Evolutionary conservation across 208 protist genomes (phyloP).

Genomic region (Leptomonas pyrrhocoris): DNA sequence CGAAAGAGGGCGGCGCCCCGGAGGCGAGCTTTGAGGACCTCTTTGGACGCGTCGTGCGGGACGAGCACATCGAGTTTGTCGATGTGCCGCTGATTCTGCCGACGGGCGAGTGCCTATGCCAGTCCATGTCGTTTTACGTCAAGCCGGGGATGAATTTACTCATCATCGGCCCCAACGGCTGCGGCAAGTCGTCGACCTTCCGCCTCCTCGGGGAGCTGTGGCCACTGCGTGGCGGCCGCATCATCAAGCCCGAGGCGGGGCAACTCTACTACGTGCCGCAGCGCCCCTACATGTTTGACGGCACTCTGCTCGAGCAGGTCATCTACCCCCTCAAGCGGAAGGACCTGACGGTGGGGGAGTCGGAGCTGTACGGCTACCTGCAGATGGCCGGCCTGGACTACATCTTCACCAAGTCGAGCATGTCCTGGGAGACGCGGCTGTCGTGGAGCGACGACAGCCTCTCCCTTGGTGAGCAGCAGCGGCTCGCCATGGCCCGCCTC

Average conservation of each 20-base stretch:
- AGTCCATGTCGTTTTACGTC: conserved; percentile 74
- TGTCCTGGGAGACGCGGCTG: conserved; percentile 67
- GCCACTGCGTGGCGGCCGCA: conserved; percentile 63
- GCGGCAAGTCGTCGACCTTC: conserved; percentile 91
- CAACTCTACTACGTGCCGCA: conserved; percentile 91
- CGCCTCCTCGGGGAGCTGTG: conserved; percentile 85
- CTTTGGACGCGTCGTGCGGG: conserved; percentile 39
- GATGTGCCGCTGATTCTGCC: conserved; percentile 73
- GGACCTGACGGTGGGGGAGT: conserved; percentile 61
- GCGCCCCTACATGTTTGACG: conserved; percentile 81
- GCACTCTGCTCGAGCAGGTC: conserved; percentile 88
- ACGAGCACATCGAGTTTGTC: conserved; percentile 84
- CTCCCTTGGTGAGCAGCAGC: conserved; percentile 87
- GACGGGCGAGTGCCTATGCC: conserved; percentile 59
- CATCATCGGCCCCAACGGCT: conserved; percentile 92
- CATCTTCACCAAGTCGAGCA: conserved; percentile 54
- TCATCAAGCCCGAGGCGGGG: conserved; percentile 69
- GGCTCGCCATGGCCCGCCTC: conserved; percentile 86
- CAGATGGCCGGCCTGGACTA: conserved; percentile 70
- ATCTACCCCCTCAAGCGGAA: conserved; percentile 77
- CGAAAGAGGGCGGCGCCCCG: background rate
- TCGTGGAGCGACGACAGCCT: conserved; percentile 61
- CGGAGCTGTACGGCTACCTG: conserved; percentile 62
- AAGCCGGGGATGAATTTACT: conserved; percentile 86
- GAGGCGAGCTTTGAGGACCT: conserved; percentile 17